Evolutionary conservation across 352 stramenopile species (phyloP).

Genomic region (Phytophthora foliorum): DNA sequence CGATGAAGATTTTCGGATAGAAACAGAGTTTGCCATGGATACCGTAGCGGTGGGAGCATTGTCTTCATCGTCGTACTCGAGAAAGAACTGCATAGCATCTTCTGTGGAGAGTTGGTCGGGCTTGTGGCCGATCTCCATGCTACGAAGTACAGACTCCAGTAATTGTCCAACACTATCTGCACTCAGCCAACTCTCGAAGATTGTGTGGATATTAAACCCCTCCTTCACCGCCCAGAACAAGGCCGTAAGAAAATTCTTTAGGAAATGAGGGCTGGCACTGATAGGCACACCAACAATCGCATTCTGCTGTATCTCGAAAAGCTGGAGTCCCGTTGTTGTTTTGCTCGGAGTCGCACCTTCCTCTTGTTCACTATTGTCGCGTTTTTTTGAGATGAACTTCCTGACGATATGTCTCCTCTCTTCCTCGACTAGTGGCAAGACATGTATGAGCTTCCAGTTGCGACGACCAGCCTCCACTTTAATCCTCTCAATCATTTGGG

Average conservation of each 20-base stretch:
- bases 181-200: slow-evolving; percentile 75
- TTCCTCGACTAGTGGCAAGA: slow-evolving; percentile 67
- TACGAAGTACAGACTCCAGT: slow-evolving; percentile 69
- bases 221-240: slow-evolving; percentile 76
- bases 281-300: slow-evolving; percentile 68
- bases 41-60: not conserved
- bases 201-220: slow-evolving; percentile 76
- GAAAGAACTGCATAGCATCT: slow-evolving; percentile 75
- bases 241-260: slow-evolving; percentile 70
- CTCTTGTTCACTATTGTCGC: slow-evolving; percentile 23
- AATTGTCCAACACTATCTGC: slow-evolving; percentile 64
- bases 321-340: slow-evolving; percentile 45
- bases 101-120: slow-evolving; percentile 48
- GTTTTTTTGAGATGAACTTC: slow-evolving; percentile 65
- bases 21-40: slow-evolving; percentile 18
- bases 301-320: slow-evolving; percentile 85
- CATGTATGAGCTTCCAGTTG: slow-evolving; percentile 77
- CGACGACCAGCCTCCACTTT: slow-evolving; percentile 84
- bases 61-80: slow-evolving; percentile 46
- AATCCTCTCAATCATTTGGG: slow-evolving; percentile 87
- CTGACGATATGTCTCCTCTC: slow-evolving; percentile 66
- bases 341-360: slow-evolving; percentile 3
- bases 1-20: slow-evolving; percentile 12
- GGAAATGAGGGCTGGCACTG: slow-evolving; percentile 63
- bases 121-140: slow-evolving; percentile 74